Conservation (phyloP, 208 protist species). For the Novymonas esmeraldas region DNA sequence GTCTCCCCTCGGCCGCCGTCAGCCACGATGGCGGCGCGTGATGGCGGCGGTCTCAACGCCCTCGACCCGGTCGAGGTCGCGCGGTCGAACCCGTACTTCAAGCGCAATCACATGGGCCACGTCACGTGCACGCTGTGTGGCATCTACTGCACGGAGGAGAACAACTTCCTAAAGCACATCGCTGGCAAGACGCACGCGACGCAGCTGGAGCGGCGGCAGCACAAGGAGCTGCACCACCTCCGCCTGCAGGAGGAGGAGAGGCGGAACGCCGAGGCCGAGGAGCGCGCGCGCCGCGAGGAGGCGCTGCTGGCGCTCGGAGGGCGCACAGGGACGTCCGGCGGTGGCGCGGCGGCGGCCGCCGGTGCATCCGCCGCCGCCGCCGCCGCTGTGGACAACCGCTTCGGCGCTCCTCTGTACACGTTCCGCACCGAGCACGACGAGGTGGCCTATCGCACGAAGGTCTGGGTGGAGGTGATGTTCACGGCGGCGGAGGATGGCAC, state of each 20-base stretch:
- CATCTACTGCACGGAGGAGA: conserved; percentile 79
- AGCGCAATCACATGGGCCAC: conserved; percentile 86
- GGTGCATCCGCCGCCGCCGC: conserved; percentile 15
- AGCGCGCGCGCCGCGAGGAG: conserved; percentile 48
- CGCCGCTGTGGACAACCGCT: conserved; percentile 27
- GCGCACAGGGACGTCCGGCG: background rate
- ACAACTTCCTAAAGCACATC: conserved; percentile 81
- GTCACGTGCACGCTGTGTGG: conserved; percentile 82
- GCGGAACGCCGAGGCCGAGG: conserved; percentile 42
- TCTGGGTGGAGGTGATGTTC: conserved; percentile 83
- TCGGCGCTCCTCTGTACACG: conserved; percentile 61
- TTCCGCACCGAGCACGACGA: conserved; percentile 78
- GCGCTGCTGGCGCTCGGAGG: conserved; percentile 44
- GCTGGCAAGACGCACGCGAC: conserved; percentile 76
- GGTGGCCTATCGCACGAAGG: conserved; percentile 62
- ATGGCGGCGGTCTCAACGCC: conserved; percentile 29
- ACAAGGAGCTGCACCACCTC: conserved; percentile 45
- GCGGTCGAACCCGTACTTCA: conserved; percentile 66
- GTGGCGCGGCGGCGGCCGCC: background rate
- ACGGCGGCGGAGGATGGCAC: conserved; percentile 54
- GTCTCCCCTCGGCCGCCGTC: background rate
- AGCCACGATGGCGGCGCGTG: conserved; percentile 10
- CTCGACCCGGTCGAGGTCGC: conserved; percentile 67
- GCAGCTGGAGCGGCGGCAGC: conserved; percentile 70
- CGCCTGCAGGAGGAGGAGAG: conserved; percentile 72